Evolutionary conservation across 306 rosid species (phyloP), one percentile per base, ranked within the genome.

Genomic region (Vachellia pachyceras): DNA sequence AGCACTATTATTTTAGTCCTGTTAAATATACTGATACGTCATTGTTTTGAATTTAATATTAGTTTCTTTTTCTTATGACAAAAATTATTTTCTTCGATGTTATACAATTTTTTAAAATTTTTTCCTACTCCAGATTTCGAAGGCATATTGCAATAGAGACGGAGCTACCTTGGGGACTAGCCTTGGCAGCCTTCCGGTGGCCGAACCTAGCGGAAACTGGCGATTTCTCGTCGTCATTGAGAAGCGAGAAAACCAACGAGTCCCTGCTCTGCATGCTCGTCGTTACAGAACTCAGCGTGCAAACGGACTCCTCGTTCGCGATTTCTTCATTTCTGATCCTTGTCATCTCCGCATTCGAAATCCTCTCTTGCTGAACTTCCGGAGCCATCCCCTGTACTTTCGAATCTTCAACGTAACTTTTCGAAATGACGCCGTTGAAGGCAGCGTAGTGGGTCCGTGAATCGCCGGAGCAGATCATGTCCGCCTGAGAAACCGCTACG

Each of bases 131-230:
- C 33, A 68, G 11, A 22, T 77, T 75, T 50, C 58, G 73, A 77
- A 81, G 44, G 3, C 9, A 79, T 14, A n/a, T 44, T 17, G 49
- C 25, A 40, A 55, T 5, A 77, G 22, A 52, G 57, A 46, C 12
- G 45, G n/a, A 74, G 52, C 23, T 69, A 87, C 97, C 97, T 91
- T 93, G 97, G 2, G 95, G 91, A 55, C 85, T 87, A 12, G 92
- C 67, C 88, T 79, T 90, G 37, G 77, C 83, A 33, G 86, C 20
- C 82, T 86, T 92, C 47, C 95, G 87, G 84, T 90, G 87, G 67
- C 78, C 78, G 78, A 86, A 87, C 58, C 99, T 79, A 39, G 88
- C 72, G n/a, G 97, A 89, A 79, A 90, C 80, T 35, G 86, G 92
- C 10, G 97, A 97, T 80, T 82, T 92, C 90, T 89, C 85, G 13